These are phyloP conservation scores for Trametes hirsuta DNA, from an alignment of 1,284 basidiomycete genomes.

Conservation along the genomic window DNA sequence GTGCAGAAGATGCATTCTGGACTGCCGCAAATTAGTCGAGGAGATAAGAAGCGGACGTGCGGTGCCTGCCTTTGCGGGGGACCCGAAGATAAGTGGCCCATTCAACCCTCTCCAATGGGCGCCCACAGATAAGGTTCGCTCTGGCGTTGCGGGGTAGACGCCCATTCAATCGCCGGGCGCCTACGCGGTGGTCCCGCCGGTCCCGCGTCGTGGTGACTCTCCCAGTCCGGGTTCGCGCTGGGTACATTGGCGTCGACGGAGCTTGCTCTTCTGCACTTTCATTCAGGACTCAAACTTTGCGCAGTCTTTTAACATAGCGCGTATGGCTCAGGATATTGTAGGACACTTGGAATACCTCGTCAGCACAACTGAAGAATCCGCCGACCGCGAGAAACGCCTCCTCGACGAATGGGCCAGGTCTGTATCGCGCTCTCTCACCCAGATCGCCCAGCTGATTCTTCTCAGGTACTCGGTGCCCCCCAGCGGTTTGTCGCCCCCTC, in stretches of 20 bases:
- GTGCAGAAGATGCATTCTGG: background rate
- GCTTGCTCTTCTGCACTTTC: background rate
- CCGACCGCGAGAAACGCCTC: slow-evolving; percentile 35
- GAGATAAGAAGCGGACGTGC: background rate
- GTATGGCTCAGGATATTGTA: slow-evolving; percentile 12
- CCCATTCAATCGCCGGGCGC: too few relatives aligned
- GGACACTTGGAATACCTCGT: slow-evolving; percentile 38
- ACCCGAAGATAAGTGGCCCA: too few relatives aligned
- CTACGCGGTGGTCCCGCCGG: background rate
- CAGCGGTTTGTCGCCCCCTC: slow-evolving; percentile 9
- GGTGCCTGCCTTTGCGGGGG: too few relatives aligned
- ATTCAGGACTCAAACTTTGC: background rate
- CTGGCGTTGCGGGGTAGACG: too few relatives aligned
- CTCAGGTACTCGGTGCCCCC: slow-evolving; percentile 13
- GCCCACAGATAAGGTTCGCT: too few relatives aligned
- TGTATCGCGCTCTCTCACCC: slow-evolving; percentile 2
- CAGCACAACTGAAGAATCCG: slow-evolving; percentile 31
- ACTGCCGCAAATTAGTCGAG: background rate
- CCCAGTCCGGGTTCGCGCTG: too few relatives aligned
- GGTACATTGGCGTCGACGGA: background rate
- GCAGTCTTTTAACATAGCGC: background rate
- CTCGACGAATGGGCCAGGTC: slow-evolving; percentile 43
- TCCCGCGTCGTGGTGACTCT: background rate
- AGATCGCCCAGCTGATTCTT: background rate
- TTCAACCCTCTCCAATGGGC: too few relatives aligned